A percentile compares a stretch with the other conserved stretches of the same genome.
These are phyloP conservation scores for Leccinum ochraceum DNA, from an alignment of 768 basidiomycete species.

Conservation along the genomic window DNA sequence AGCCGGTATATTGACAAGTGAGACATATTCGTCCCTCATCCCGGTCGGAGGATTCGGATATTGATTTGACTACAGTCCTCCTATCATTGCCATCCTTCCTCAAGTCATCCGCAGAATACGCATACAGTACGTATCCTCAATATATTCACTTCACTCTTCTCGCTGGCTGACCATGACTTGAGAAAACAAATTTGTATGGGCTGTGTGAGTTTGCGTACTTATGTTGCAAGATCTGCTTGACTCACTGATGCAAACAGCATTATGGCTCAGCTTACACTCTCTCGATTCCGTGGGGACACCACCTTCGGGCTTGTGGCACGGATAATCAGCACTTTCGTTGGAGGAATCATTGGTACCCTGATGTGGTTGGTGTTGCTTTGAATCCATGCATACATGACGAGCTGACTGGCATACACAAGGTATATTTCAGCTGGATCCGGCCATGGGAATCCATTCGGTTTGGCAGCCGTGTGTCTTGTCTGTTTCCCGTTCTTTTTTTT, in stretches of 20 bases:
- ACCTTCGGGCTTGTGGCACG: conserved; percentile 63
- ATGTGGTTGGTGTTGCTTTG: conserved; percentile 55
- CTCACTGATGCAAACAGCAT: conserved; percentile 41
- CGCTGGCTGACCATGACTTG: conserved; percentile 6
- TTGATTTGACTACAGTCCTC: conserved; percentile 40
- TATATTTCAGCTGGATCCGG: conserved; percentile 68
- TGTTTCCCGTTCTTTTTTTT: conserved; percentile 75
- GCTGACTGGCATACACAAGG: conserved; percentile 38
- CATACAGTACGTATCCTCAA: conserved; percentile 48
- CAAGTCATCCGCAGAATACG: conserved; percentile 52
- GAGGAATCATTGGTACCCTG: conserved; percentile 59
- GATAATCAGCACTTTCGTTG: conserved; percentile 63
- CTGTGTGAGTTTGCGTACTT: conserved; percentile 46
- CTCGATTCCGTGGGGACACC: conserved; percentile 77
- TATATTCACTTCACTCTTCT: background rate
- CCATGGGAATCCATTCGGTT: conserved; percentile 62
- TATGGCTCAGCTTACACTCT: conserved; percentile 73
- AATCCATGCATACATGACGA: background rate
- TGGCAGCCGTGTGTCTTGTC: conserved; percentile 66
- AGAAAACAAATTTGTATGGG: conserved; percentile 74
- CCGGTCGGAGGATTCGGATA: background rate
- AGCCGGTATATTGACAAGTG: conserved; percentile 64
- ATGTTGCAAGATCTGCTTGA: background rate
- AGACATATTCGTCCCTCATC: conserved; percentile 9
- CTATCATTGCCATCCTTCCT: conserved; percentile 63